Evolutionary conservation across 2,329 filamentous ascomycete species (phyloP), one percentile per base, ranked within the genome.

Genomic region (Talaromyces sp.): DNA sequence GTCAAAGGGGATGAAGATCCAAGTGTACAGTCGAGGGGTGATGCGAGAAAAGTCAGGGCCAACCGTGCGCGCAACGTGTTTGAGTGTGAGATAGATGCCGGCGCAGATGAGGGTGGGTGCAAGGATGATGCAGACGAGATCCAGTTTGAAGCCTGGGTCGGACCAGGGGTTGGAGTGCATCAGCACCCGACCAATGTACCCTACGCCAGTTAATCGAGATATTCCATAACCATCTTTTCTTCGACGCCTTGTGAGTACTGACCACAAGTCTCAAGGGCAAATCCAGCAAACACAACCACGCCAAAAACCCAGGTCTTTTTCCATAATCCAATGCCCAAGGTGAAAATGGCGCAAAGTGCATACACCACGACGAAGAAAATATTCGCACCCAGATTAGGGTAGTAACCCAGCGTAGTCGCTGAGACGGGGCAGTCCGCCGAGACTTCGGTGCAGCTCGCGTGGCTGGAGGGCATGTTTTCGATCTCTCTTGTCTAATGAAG

Each of bases 1-100:
- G 67, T 87, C 84, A 70, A 81, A 83, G 27, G 74, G 68, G 66
- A 86, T 81, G 74, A 86, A 87, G 69, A 85, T 79, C 67, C 80
- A 79, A 6, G 84, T 84, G 71, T 85, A 85, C 65, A 77, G 74
- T 6, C 75, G 71, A 16, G 80, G 77, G 39, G 70, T 74, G 67
- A 82, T 74, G 52, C 76, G 73, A n/a, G 78, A 81, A 60, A 77
- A 73, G 24, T 75, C 68, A 10, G 72, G 68, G 27, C 84, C 83
- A 64, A 84, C 85, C 56, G 79, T 77, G 43, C 81, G 72, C 64
- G 84, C 80, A 68, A 85, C 74, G 78, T 88, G 86, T 74, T 87
- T 87, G 66, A 89, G 82, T 3, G 84, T 87, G 31, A 89, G 82
- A 77, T 89, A 89, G 74, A 89, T 84, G 71, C 81, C 83, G 68